Base-by-base conservation (phyloP, 73 alveolate genomes). In the Paramecium tetraurelia region DNA sequence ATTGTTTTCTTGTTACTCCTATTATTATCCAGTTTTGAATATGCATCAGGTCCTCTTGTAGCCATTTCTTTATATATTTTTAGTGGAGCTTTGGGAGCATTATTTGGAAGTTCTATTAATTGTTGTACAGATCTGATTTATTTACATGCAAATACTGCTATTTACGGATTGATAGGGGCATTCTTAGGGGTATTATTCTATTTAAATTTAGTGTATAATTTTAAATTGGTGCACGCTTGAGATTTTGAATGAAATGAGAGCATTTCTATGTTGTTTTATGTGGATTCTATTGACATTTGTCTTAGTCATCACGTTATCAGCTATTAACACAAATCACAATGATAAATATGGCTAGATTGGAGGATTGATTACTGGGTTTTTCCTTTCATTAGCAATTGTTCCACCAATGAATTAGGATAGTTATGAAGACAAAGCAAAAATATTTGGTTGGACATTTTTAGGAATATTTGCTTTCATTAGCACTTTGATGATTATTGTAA, bases 391-490 rank as follows among this genome's bases (percentile, higher is more conserved):
- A 24, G 90, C 90, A 4, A 80, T 80, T 40, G 90, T 43, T 27
- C 21, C 43, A 7, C 90, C 90, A 10, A 80, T 80, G 75, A 40
- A 80, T 3, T 31, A 21, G 14, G 90, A 35, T 3, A 3, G 77
- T 24, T 80, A 41, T 80, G 90, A 80, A 44, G 50, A 80, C 14
- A 80, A 80, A 80, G 90, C 75, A 22, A 22, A 21, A 44, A 44
- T 80, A 22, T 80, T 80, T 80, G 90, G 90, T 24, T 80, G 90
- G 90, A 80, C 90, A 22, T 80, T 80, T 46, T 18, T 72, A 38
- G 59, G 86, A 36, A 72, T 72, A 16, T 72, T 72, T 16, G 86
- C 86, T 63, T 20, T 63, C 21, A 63, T 63, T 1, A 63, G 48
- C n/a, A 33, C 84, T 27, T 33, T 63, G 50, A 63, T 63, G 84